Conservation (phyloP, 2,329 filamentous ascomycete genomes). For the Fusarium staphyleae region DNA sequence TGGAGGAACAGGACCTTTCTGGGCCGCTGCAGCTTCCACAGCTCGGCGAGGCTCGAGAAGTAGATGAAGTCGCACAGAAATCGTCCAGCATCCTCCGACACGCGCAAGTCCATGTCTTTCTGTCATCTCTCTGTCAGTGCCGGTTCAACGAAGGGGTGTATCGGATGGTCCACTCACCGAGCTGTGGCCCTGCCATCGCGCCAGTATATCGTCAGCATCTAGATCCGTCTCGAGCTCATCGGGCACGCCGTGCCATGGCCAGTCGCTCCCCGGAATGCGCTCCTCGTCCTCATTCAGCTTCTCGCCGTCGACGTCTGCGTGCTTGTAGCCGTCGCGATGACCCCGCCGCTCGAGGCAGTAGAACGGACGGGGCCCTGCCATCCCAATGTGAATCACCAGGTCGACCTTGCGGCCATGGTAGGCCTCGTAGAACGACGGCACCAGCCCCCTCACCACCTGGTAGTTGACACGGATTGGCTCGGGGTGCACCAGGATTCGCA, state of each 20-base stretch:
- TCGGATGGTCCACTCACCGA: constrained; percentile 51
- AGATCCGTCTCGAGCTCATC: constrained; percentile 63
- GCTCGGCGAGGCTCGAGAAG: constrained; percentile 70
- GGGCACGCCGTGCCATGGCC: constrained; percentile 63
- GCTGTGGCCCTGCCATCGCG: constrained; percentile 60
- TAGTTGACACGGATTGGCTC: constrained; percentile 76
- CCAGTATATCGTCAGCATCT: constrained; percentile 63
- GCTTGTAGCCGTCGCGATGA: constrained; percentile 74
- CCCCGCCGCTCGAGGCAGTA: constrained; percentile 77
- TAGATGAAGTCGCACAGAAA: constrained; percentile 84
- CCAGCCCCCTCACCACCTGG: constrained; percentile 65
- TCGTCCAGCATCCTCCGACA: constrained; percentile 74
- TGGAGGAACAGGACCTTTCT: constrained; percentile 73
- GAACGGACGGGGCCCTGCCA: constrained; percentile 69
- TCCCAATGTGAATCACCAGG: constrained; percentile 78
- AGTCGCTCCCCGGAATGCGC: constrained; percentile 55
- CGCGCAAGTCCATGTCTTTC: constrained; percentile 56
- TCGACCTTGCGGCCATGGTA: constrained; percentile 59
- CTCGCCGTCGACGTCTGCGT: constrained; percentile 73
- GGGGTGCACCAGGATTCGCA: constrained; percentile 71
- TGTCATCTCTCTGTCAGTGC: constrained; percentile 32
- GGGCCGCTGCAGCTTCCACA: constrained; percentile 55
- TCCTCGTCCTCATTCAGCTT: constrained; percentile 61
- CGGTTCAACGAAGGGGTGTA: neutral
- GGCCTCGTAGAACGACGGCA: constrained; percentile 68